phyloP scores from a whole-genome alignment of 169 alveolate genomes.

The Cryptosporidium parvum region DNA sequence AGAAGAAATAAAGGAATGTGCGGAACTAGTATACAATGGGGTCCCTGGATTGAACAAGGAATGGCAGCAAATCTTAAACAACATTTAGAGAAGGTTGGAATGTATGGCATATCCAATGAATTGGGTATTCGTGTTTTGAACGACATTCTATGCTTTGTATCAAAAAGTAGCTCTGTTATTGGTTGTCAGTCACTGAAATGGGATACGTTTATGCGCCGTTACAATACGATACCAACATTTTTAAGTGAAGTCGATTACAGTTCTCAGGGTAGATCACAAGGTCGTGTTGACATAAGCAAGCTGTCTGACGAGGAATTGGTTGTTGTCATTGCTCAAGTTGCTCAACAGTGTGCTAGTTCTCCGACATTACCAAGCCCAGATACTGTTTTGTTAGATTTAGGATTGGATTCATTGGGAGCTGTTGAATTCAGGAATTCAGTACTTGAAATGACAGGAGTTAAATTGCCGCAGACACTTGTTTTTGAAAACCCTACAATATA shows the following conservation, averaged over 20 bases:
- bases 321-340: constrained; percentile 51
- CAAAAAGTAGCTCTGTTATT: constrained; percentile 38
- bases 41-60: constrained; percentile 73
- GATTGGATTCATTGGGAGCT: constrained; percentile 79
- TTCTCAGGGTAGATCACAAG: constrained; percentile 13
- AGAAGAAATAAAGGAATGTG: constrained; percentile 26
- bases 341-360: constrained; percentile 71
- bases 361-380: constrained; percentile 52
- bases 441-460: constrained; percentile 67
- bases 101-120: constrained; percentile 82
- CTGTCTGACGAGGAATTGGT: constrained; percentile 55
- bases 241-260: constrained; percentile 54
- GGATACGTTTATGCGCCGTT: constrained; percentile 77
- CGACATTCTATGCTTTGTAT: constrained; percentile 59
- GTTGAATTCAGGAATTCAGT: constrained; percentile 79
- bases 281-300: constrained; percentile 37
- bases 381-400: constrained; percentile 77
- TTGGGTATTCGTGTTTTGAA: constrained; percentile 79
- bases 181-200: constrained; percentile 81
- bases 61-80: constrained; percentile 58
- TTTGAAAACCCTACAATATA: constrained; percentile 78
- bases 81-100: constrained; percentile 82
- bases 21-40: constrained; percentile 58
- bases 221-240: constrained; percentile 33
- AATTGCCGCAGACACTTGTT: constrained; percentile 78